phyloP scores from a whole-genome alignment of 2,329 filamentous ascomycete genomes.

The Tolypocladium endophyticum region DNA sequence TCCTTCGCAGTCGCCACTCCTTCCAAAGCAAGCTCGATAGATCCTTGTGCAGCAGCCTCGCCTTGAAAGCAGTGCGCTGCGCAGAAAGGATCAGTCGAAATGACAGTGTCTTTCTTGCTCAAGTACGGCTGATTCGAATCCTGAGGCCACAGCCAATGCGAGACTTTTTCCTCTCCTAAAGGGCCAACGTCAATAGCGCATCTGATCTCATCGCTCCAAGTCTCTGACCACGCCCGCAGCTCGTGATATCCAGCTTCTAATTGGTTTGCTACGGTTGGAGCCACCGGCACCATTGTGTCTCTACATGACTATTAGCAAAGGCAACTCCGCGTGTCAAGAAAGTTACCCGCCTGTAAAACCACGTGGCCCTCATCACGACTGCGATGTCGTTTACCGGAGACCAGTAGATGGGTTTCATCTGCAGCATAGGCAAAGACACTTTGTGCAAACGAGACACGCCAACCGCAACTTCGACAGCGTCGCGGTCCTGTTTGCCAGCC shows the following conservation, averaged over 20 bases:
- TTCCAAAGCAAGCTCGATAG: conserved; percentile 22
- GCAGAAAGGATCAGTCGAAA: conserved; percentile 47
- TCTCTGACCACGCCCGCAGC: conserved; percentile 78
- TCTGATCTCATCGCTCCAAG: conserved; percentile 83
- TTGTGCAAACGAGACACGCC: conserved; percentile 84
- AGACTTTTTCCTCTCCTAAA: conserved; percentile 81
- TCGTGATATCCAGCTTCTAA: conserved; percentile 86
- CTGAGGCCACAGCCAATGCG: conserved; percentile 71
- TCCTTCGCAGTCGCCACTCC: conserved; percentile 25
- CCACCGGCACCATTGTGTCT: conserved; percentile 85
- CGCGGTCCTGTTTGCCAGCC: conserved; percentile 7
- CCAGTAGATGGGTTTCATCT: conserved; percentile 98
- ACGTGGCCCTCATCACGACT: conserved; percentile 74
- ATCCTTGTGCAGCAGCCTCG: conserved; percentile 46
- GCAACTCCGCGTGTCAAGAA: background rate
- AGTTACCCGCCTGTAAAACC: conserved; percentile 69
- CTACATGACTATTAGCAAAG: conserved; percentile 14
- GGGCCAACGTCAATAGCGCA: conserved; percentile 87
- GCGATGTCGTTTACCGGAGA: conserved; percentile 84
- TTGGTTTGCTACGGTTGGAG: conserved; percentile 78
- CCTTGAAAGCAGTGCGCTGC: conserved; percentile 49
- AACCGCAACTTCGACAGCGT: conserved; percentile 58
- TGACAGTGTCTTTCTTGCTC: conserved; percentile 22
- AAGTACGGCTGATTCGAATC: conserved; percentile 19
- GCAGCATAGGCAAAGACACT: conserved; percentile 68